Evolutionary conservation across 31 red algal genomes (phyloP).

Genomic region (Asparagopsis taxiformis): DNA sequence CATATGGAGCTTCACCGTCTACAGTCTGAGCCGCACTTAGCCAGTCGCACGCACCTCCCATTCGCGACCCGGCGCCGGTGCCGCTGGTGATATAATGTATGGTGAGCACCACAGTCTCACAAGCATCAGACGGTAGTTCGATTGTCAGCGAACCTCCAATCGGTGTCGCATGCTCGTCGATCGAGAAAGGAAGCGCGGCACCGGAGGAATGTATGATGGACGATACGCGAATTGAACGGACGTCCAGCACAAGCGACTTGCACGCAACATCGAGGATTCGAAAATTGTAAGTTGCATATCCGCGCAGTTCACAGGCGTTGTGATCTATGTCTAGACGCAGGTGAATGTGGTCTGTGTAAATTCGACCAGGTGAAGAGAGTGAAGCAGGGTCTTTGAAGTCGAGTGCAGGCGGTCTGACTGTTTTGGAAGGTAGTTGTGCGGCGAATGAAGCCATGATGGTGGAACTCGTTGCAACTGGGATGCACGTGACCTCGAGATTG

Average conservation of each 20-base stretch:
- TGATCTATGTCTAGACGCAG: constrained; percentile 41
- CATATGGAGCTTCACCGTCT: constrained; percentile 37
- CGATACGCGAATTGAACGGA: constrained; percentile 19
- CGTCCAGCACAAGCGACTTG: constrained; percentile 24
- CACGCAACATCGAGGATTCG: constrained; percentile 12
- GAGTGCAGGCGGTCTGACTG: neutral
- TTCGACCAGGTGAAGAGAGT: constrained; percentile 22
- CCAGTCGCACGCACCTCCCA: constrained; percentile 70
- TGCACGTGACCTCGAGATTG: no score
- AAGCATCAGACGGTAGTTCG: constrained; percentile 13
- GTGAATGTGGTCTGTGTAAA: constrained; percentile 40
- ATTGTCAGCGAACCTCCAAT: constrained; percentile 23
- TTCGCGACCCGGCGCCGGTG: constrained; percentile 25
- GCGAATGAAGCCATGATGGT: neutral
- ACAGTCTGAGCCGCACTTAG: constrained; percentile 52
- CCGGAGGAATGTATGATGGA: constrained; percentile 8
- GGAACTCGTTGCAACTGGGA: no score
- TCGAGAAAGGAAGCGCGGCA: constrained; percentile 8
- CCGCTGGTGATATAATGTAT: constrained; percentile 54
- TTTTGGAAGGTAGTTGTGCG: neutral
- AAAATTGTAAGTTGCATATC: constrained; percentile 18
- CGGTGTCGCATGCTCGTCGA: constrained; percentile 23
- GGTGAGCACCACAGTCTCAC: constrained; percentile 3
- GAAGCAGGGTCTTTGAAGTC: constrained; percentile 46
- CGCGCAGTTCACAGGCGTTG: constrained; percentile 6